Evolutionary conservation across 2,329 filamentous ascomycete genomes (phyloP).

Genomic region (Dothistroma pini): DNA sequence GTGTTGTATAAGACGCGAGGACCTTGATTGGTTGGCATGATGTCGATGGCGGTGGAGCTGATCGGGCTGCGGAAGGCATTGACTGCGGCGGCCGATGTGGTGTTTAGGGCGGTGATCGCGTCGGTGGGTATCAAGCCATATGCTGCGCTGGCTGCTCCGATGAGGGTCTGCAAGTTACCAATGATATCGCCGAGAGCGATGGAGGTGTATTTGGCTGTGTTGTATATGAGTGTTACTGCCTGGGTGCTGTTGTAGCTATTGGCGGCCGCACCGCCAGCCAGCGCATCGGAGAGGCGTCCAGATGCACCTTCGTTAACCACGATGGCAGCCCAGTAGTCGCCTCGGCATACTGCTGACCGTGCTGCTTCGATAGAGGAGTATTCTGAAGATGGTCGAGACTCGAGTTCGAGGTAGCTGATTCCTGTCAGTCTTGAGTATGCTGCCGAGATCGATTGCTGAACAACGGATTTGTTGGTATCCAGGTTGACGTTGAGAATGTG

Average conservation of each 20-base stretch:
- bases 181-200: constrained; percentile 37
- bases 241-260: constrained; percentile 36
- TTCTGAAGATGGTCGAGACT: neutral
- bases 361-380: constrained; percentile 25
- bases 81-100: neutral
- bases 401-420: constrained; percentile 19
- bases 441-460: constrained; percentile 11
- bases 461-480: constrained; percentile 15
- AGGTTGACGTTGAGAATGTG: constrained; percentile 33
- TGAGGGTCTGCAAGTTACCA: neutral
- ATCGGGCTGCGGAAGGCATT: constrained; percentile 32
- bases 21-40: constrained; percentile 36
- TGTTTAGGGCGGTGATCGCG: neutral
- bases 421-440: constrained; percentile 27
- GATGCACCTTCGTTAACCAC: constrained; percentile 37
- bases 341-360: constrained; percentile 27
- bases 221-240: constrained; percentile 44
- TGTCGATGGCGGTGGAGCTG: constrained; percentile 35
- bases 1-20: constrained; percentile 45
- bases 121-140: neutral
- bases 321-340: constrained; percentile 33
- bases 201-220: constrained; percentile 44
- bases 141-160: neutral
- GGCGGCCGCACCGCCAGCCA: constrained; percentile 35
- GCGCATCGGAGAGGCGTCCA: constrained; percentile 34